Conservation (phyloP, 2,329 filamentous ascomycete genomes). For the Exophiala alcalophila region DNA sequence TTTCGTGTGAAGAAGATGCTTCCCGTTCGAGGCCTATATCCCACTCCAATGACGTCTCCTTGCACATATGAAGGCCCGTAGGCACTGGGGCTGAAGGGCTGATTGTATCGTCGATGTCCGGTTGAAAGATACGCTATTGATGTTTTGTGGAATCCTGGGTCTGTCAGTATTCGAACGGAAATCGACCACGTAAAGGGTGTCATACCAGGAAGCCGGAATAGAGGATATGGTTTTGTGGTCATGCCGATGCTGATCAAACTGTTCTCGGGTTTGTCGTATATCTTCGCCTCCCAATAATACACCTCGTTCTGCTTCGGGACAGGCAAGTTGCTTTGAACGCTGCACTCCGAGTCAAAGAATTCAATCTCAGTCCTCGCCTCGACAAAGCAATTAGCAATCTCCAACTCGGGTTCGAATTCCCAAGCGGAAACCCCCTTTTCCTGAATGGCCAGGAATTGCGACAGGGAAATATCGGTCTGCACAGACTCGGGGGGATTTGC, state of each 20-base stretch:
- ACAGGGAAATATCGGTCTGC: slow-evolving; percentile 94
- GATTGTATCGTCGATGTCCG: slow-evolving; percentile 84
- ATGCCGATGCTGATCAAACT: slow-evolving; percentile 88
- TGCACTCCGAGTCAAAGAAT: slow-evolving; percentile 97
- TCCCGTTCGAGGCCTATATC: slow-evolving; percentile 89
- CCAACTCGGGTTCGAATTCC: slow-evolving; percentile 98
- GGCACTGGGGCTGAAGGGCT: slow-evolving; percentile 75
- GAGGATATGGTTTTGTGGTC: slow-evolving; percentile 92
- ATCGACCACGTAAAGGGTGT: slow-evolving; percentile 8
- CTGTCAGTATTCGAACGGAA: slow-evolving; percentile 1
- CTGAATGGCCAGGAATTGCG: slow-evolving; percentile 96
- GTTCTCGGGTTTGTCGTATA: slow-evolving; percentile 92
- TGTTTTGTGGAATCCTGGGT: slow-evolving; percentile 79
- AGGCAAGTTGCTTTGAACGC: slow-evolving; percentile 92
- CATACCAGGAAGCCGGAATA: slow-evolving; percentile 90
- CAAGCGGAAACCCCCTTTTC: slow-evolving; percentile 99
- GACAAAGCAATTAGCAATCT: slow-evolving; percentile 98
- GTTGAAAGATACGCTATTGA: slow-evolving; percentile 89
- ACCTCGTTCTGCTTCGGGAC: slow-evolving; percentile 99
- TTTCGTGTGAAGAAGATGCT: slow-evolving; percentile 98
- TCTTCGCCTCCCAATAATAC: slow-evolving; percentile 99
- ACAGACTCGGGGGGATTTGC: slow-evolving; percentile 92
- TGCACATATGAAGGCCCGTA: slow-evolving; percentile 86
- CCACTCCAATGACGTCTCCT: slow-evolving; percentile 92
- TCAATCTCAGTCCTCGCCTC: slow-evolving; percentile 95